Evolutionary conservation across 2,329 filamentous ascomycete species (phyloP).

Genomic region (Lecanoromycetidae sp.): DNA sequence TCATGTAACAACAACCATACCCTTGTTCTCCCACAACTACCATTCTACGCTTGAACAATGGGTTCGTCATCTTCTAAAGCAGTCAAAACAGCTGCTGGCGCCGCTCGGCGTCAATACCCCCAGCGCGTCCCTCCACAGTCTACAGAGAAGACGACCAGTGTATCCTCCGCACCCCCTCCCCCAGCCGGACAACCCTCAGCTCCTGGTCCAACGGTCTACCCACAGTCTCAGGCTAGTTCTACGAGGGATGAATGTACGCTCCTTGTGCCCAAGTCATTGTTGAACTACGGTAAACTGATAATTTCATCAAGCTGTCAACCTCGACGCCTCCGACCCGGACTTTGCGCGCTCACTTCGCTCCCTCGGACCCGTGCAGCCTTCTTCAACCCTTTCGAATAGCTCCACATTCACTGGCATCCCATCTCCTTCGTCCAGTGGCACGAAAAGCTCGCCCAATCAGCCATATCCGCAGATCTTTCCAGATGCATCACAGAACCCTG

Average conservation of each 20-base stretch:
- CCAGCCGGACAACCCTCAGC: conserved; percentile 22
- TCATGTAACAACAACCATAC: no score
- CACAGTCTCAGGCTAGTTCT: conserved; percentile 28
- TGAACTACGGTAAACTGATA: neutral
- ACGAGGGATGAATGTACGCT: conserved; percentile 29
- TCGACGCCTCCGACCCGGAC: conserved; percentile 49
- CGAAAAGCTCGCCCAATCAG: conserved; percentile 21
- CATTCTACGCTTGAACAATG: conserved; percentile 28
- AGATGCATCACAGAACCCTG: conserved; percentile 37
- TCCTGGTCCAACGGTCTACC: conserved; percentile 32
- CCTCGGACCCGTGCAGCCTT: conserved; percentile 47
- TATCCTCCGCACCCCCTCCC: conserved; percentile 19
- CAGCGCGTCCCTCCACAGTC: conserved; percentile 31
- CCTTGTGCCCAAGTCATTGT: neutral
- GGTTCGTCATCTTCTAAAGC: conserved; percentile 49
- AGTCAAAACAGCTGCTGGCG: conserved; percentile 36
- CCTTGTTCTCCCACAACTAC: no score
- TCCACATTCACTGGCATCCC: conserved; percentile 36
- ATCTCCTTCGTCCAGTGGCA: conserved; percentile 20
- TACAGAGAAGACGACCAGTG: conserved; percentile 22
- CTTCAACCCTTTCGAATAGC: conserved; percentile 43
- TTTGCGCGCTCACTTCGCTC: conserved; percentile 70
- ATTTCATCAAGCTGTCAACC: conserved; percentile 38
- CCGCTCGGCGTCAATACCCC: conserved; percentile 44
- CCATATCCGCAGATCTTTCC: conserved; percentile 28